Conservation (phyloP, 1,284 basidiomycete species). For the Ganoderma meredithae region DNA sequence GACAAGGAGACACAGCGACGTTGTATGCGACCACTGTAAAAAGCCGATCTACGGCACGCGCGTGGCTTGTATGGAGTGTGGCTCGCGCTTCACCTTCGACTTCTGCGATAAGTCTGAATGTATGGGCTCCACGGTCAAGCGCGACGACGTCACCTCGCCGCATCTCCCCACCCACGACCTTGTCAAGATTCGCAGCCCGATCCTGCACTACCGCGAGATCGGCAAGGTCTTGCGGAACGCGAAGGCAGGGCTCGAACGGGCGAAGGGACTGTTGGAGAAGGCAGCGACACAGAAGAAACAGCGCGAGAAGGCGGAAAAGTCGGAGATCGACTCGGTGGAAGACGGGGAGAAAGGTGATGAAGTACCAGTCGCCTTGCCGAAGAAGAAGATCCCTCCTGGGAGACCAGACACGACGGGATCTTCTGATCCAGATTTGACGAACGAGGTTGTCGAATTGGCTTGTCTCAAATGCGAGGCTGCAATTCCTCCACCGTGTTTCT, state of each 20-base stretch:
- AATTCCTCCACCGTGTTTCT: conserved; percentile 37
- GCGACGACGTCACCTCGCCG: conserved; percentile 33
- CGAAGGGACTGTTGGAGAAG: conserved; percentile 26
- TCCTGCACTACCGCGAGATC: conserved; percentile 37
- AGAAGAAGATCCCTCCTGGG: background rate
- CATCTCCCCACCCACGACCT: conserved; percentile 41
- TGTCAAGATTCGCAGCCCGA: conserved; percentile 38
- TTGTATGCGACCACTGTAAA: conserved; percentile 33
- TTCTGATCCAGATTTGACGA: conserved; percentile 12
- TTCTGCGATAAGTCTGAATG: conserved; percentile 36
- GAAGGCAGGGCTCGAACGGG: conserved; percentile 31
- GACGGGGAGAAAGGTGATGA: background rate
- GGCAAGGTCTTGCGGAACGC: conserved; percentile 26
- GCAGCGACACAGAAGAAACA: conserved; percentile 2
- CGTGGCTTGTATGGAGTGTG: conserved; percentile 37
- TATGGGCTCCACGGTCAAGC: conserved; percentile 11
- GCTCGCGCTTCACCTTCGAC: conserved; percentile 31
- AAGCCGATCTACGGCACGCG: conserved; percentile 33
- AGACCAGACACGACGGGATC: background rate
- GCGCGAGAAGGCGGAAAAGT: background rate
- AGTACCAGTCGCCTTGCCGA: background rate
- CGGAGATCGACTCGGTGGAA: background rate
- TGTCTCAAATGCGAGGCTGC: conserved; percentile 26
- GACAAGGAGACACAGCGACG: background rate
- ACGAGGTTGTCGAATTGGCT: conserved; percentile 8